phyloP scores from a whole-genome alignment of 2,329 filamentous ascomycete genomes.

The Fusarium musae region DNA sequence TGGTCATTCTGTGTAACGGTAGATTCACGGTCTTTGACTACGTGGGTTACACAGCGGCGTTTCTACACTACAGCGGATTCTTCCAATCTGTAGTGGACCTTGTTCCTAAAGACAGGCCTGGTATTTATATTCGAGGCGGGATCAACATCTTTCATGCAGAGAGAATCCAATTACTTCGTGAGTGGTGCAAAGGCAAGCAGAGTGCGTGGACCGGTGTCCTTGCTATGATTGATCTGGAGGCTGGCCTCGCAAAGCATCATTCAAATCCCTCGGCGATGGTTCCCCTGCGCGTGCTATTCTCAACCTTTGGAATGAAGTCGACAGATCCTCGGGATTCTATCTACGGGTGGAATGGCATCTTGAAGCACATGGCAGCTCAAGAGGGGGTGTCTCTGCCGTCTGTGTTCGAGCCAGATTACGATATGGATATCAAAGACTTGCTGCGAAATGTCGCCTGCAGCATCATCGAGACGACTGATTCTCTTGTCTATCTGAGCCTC shows the following conservation, averaged over 20 bases:
- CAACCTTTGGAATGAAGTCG: neutral
- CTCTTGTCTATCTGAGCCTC: neutral
- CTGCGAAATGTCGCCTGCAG: neutral
- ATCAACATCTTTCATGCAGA: neutral
- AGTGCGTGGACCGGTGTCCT: neutral
- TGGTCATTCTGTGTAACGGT: neutral
- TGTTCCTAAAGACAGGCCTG: neutral
- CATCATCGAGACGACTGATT: constrained; percentile 1
- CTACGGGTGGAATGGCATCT: neutral
- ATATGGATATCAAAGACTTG: neutral
- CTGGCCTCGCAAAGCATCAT: neutral
- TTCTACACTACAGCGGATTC: neutral
- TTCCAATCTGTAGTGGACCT: neutral
- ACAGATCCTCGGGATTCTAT: neutral
- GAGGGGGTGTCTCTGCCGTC: rapidly evolving
- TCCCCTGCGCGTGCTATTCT: neutral
- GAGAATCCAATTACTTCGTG: neutral
- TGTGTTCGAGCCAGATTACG: neutral
- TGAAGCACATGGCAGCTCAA: neutral
- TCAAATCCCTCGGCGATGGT: neutral
- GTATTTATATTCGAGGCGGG: rapidly evolving
- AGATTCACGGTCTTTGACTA: neutral
- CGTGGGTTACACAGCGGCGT: neutral
- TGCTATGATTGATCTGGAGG: neutral
- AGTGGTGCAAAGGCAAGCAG: constrained; percentile 4